Base-by-base conservation (phyloP, 2,329 filamentous ascomycete species). In the Aspergillus fumigatiaffinis region DNA sequence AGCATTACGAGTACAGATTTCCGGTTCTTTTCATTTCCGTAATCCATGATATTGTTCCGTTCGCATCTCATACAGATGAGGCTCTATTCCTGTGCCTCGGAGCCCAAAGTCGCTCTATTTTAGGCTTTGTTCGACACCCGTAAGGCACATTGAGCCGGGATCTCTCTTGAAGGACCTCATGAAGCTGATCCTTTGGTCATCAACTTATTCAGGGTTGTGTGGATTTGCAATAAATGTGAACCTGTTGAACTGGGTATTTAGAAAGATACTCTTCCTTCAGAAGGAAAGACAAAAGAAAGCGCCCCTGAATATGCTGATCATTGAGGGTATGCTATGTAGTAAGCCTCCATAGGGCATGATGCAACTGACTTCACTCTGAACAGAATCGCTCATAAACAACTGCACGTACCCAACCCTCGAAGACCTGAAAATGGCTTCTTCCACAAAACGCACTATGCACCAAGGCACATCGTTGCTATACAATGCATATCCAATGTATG, bases 401-500 rank as follows among this genome's bases (percentile, higher is more conserved):
- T 38, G 32, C 32, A 35, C 5, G 14, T 38, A n/a, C 14, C 14
- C 32, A 38, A 38, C 32, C 32, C 6, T 14, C 12, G 17, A 17
- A 38, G 17, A 17, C 32, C 14, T 6, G 5, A 35, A 38, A 44
- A 21, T 10, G 21, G 25, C 12, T 17, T 8, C 10, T 14, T 23
- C 23, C 44, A 4, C 26, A 17, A 47, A 25, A 23, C 26, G 44
- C 44, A 47, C 23, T 47, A 23, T 47, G 23, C 44, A 47, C 23
- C 20, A 47, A 47, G 21, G 23, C 12, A 47, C 23, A 47, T 47
- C 14, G 50, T 47, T 54, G 55, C 51, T 47, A 52, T 63, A 53
- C 61, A 61, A 59, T 59, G 52, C 53, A 54, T 47, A 52, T 63
- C 52, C 61, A 61, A 59, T 59, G 52, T 52, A 54, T 32, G 44